Conservation (phyloP, 306 rosid genomes). For the Arachis hypogaea region DNA sequence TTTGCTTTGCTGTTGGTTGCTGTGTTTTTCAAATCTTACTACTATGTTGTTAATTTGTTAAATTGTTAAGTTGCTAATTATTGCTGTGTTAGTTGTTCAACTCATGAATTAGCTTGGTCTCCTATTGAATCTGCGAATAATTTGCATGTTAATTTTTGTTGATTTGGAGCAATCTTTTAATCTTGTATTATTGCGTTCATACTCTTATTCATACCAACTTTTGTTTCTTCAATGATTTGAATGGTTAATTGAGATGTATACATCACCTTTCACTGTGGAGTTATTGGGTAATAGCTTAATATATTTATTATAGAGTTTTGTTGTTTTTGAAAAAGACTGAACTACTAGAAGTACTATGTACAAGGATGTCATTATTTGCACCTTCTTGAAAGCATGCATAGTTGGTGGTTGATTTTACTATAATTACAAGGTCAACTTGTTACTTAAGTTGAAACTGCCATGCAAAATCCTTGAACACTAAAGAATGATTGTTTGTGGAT, state of each 20-base stretch:
- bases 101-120: neutral
- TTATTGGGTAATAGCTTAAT: neutral
- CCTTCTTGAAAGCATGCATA: constrained; percentile 35
- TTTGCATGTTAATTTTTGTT: neutral
- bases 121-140: neutral
- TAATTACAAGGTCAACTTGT: too few species aligned
- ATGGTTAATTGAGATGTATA: constrained; percentile 27
- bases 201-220: constrained; percentile 15
- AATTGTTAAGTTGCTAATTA: too few species aligned
- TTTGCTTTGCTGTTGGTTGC: too few species aligned
- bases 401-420: constrained; percentile 7
- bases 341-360: neutral
- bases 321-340: neutral
- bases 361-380: constrained; percentile 19
- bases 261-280: constrained; percentile 2
- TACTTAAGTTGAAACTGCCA: too few species aligned
- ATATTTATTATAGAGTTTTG: neutral
- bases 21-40: too few species aligned
- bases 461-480: neutral
- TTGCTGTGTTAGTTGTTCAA: neutral
- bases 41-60: too few species aligned
- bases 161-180: constrained; percentile 11
- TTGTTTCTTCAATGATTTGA: constrained; percentile 9
- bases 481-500: constrained; percentile 13
- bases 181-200: constrained; percentile 1